phyloP scores from a whole-genome alignment of 345 rosid genomes.

The Ceriops decandra region DNA sequence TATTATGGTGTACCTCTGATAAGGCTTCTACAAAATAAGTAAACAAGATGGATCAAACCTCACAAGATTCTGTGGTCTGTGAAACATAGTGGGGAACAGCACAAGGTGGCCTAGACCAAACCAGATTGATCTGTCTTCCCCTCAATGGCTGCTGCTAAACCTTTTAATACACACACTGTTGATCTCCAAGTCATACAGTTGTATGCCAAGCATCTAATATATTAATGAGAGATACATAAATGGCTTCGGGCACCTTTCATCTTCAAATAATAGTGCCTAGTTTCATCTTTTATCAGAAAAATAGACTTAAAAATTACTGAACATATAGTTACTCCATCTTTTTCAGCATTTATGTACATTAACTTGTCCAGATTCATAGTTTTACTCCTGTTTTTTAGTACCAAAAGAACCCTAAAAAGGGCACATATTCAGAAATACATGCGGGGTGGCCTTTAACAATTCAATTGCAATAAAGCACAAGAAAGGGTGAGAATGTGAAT shows the following conservation, averaged over 20 bases:
- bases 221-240: neutral
- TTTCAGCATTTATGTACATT: no score
- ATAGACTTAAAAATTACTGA: no score
- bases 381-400: neutral
- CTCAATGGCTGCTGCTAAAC: slow-evolving; percentile 2
- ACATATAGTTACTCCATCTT: no score
- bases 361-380: neutral
- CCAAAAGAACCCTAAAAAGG: neutral
- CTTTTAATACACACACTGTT: neutral
- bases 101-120: neutral
- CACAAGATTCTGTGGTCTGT: neutral
- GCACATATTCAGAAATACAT: neutral
- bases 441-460: neutral
- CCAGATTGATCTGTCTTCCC: neutral
- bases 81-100: neutral
- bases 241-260: no score
- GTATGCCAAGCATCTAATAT: neutral
- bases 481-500: neutral
- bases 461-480: no score
- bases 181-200: neutral
- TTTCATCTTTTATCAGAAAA: no score
- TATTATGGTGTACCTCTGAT: neutral
- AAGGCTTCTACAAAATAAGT: neutral
- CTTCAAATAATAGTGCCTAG: no score
- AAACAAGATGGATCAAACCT: neutral